Evolutionary conservation across 768 basidiomycete species (phyloP), one percentile per base, ranked within the genome.

Genomic region (Trametopsis cervina): DNA sequence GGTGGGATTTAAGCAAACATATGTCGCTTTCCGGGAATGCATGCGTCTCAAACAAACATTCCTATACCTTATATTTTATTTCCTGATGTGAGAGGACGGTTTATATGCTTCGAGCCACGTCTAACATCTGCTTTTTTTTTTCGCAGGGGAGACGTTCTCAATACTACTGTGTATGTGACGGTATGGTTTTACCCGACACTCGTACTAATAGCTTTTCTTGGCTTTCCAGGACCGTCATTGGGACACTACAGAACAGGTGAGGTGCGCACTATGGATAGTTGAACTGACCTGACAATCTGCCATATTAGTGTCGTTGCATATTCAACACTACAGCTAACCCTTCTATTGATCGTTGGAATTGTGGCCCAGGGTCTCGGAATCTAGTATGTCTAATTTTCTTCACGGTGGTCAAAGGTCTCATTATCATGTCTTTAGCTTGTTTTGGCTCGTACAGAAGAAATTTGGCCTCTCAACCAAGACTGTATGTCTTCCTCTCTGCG

Each of bases 11-110:
- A 78, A 75, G 57, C 85, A 87, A 60, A 74, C 77, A 3, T 78
- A 77, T 53, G 68, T 75, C 18, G 83, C 83, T 4, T 63, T 84
- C 18, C 66, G 71, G 25, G 81, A 86, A 61, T 84, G 84, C 56
- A 63, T 81, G 64, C 73, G 72, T 33, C 67, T 85, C 46, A 85
- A 82, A 56, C 84, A 87, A 54, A 86, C 82, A 0, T 86, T 85
- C 58, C 58, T 85, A 25, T 86, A 87, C 58, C 73, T 87, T 1
- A 68, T 84, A 4, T 85, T 85, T 55, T 87, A 85, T 63, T 86
- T 87, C 62, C 69, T 87, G 22, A 85, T 88, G 82, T 81, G 55
- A 46, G 80, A 67, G 5, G 2, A 9, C 22, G 26, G 11, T 20
- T 23, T 42, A 29, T 4, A 33, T 33, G 29, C 15, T 33, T n/a